Evolutionary conservation across 116 monocot species (phyloP).

Genomic region (Zostera marina): DNA sequence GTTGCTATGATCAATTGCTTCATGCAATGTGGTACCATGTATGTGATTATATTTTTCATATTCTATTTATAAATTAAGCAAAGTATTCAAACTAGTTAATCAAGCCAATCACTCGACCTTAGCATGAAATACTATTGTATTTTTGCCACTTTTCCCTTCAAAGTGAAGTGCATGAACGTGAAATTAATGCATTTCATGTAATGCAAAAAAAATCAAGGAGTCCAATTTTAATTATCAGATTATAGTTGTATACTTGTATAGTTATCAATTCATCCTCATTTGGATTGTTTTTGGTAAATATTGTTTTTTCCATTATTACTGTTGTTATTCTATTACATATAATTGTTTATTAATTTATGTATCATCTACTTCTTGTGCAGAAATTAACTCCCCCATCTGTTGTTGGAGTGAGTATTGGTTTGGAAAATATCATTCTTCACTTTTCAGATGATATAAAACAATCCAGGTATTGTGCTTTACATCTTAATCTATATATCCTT

Average conservation of each 20-base stretch:
- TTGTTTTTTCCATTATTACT: neutral
- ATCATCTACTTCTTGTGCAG: conserved; percentile 19
- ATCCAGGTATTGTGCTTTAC: conserved; percentile 25
- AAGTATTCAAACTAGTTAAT: neutral
- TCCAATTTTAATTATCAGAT: too few relatives aligned
- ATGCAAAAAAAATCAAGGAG: too few relatives aligned
- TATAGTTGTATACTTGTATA: too few relatives aligned
- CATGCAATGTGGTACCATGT: conserved; percentile 51
- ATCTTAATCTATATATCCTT: conserved; percentile 1
- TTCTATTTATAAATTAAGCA: conserved; percentile 2
- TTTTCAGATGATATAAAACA: conserved; percentile 43
- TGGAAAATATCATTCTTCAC: conserved; percentile 72
- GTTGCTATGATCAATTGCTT: conserved; percentile 76
- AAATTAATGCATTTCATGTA: too few relatives aligned
- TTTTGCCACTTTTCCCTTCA: too few relatives aligned
- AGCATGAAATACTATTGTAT: too few relatives aligned
- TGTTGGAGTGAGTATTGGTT: conserved; percentile 78
- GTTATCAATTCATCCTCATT: neutral
- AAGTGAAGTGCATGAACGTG: too few relatives aligned
- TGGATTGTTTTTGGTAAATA: neutral
- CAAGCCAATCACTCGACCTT: neutral
- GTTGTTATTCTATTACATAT: neutral
- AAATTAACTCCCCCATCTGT: conserved; percentile 66
- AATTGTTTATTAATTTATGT: conserved; percentile 1
- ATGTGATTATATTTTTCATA: conserved; percentile 5